A percentile compares a stretch with the other conserved stretches of the same genome.
These are phyloP conservation scores for Pythium rhizo-oryzae DNA, from an alignment of 352 stramenopile species.

Conservation along the genomic window DNA sequence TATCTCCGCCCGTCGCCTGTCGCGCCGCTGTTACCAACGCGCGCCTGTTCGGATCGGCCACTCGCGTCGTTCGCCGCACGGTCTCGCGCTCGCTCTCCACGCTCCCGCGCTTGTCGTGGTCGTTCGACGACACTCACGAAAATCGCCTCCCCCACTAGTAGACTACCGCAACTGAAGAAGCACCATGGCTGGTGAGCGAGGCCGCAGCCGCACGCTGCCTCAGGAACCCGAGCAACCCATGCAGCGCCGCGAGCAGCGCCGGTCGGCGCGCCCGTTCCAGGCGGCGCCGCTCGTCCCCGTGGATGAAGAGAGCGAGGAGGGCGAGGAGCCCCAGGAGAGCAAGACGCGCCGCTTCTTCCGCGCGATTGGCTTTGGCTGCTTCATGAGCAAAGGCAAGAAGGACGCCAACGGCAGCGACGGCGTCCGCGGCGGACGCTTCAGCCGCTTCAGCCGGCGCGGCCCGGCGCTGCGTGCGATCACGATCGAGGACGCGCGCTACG, in stretches of 20 bases:
- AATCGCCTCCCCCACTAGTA: not conserved
- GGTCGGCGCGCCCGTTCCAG: conserved; percentile 18
- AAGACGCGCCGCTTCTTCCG: conserved; percentile 25
- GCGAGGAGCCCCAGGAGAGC: conserved; percentile 6
- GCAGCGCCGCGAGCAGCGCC: conserved; percentile 15
- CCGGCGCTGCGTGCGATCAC: conserved; percentile 37
- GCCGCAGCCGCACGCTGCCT: conserved; percentile 15
- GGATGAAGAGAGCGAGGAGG: conserved; percentile 19
- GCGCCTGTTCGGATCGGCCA: not conserved
- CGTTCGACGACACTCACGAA: not conserved
- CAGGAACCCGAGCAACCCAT: not conserved
- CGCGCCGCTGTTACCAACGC: not conserved
- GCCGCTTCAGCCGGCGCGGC: not conserved
- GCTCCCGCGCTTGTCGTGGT: not conserved
- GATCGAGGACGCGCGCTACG: conserved; percentile 30
- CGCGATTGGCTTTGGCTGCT: conserved; percentile 25
- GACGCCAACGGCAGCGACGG: not conserved
- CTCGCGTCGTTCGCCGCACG: not conserved
- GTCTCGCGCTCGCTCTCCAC: not conserved
- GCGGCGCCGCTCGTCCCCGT: conserved; percentile 20
- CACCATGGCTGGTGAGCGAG: conserved; percentile 1
- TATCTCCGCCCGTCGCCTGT: not conserved
- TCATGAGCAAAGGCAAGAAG: conserved; percentile 12
- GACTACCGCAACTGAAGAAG: not conserved
- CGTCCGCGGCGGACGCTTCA: conserved; percentile 4